Evolutionary conservation across 2,329 filamentous ascomycete genomes (phyloP), one percentile per base, ranked within the genome.

Genomic region (Apiospora sp.): DNA sequence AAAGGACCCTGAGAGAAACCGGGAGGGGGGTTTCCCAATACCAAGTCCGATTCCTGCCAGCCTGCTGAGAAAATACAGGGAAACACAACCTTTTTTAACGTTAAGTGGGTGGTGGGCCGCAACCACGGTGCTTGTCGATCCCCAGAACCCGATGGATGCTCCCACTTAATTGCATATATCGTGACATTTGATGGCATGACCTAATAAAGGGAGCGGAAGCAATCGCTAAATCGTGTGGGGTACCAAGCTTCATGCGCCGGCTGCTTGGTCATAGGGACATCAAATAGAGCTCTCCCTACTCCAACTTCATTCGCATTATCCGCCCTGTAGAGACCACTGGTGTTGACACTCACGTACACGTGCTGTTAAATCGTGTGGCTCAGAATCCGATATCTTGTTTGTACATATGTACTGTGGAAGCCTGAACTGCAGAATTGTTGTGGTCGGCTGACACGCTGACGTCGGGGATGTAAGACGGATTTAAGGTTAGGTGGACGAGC

Each of bases 171-270:
- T 61, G 13, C 58, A 64, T 64, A 64, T 64, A 64, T 64, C 58
- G 58, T 64, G 58, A 64, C 58, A 64, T 64, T 64, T 64, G 34
- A 64, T 64, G 58, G 58, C 58, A 64, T 64, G 58, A 64, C 24
- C 58, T 64, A 64, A 64, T 24, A 64, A 41, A 64, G 58, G 58
- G 58, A 64, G 30, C 58, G 58, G 58, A 64, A 41, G 58, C 58
- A 37, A 64, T 64, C 58, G 58, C 58, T 41, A 24, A 41, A 64
- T n/a, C 41, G 58, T 41, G 58, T 64, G 58, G 58, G 58, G 58
- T 64, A 64, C 34, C 58, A 37, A 41, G 30, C 30, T 64, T 64
- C 30, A 64, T 64, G 58, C 34, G 34, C 34, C 58, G 34, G 19
- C 30, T 22, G n/a, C 12, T 41, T 41, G 58, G 58, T 64, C 34